These are phyloP conservation scores for Hemileccinum impolitum DNA, from an alignment of 768 basidiomycete species.

Conservation along the genomic window DNA sequence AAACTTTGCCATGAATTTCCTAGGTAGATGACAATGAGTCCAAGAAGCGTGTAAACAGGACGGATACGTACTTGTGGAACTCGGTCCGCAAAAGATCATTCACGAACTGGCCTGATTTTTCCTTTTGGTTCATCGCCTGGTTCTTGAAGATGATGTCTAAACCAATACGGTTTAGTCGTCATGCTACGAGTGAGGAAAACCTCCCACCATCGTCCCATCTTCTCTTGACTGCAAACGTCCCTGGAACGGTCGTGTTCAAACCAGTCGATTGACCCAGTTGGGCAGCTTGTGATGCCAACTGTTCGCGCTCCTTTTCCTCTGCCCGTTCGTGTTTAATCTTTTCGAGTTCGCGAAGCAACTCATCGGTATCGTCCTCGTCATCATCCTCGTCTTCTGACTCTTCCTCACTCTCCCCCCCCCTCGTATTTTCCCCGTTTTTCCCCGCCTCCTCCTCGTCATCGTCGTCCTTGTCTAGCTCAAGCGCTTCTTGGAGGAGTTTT, in stretches of 20 bases:
- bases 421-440: constrained; percentile 35
- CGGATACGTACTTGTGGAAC: constrained; percentile 75
- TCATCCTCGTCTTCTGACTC: constrained; percentile 58
- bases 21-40: constrained; percentile 27
- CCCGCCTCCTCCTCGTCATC: constrained; percentile 64
- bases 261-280: constrained; percentile 76
- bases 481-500: constrained; percentile 81
- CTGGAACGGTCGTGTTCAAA: constrained; percentile 68
- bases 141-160: constrained; percentile 98
- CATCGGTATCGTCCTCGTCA: constrained; percentile 73
- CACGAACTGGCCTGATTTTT: constrained; percentile 79
- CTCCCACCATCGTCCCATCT: constrained; percentile 91
- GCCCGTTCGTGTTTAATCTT: constrained; percentile 97
- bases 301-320: constrained; percentile 87
- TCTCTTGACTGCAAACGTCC: constrained; percentile 87
- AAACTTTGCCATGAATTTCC: constrained; percentile 92
- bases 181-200: not conserved
- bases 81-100: constrained; percentile 94
- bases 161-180: not conserved
- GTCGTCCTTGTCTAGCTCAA: constrained; percentile 89
- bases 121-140: constrained; percentile 72
- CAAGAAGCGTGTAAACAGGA: constrained; percentile 1
- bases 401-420: constrained; percentile 41
- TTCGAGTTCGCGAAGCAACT: constrained; percentile 93
- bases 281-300: constrained; percentile 56